phyloP scores from a whole-genome alignment of 805 yeast genomes.

The Yarrowia sp. region DNA sequence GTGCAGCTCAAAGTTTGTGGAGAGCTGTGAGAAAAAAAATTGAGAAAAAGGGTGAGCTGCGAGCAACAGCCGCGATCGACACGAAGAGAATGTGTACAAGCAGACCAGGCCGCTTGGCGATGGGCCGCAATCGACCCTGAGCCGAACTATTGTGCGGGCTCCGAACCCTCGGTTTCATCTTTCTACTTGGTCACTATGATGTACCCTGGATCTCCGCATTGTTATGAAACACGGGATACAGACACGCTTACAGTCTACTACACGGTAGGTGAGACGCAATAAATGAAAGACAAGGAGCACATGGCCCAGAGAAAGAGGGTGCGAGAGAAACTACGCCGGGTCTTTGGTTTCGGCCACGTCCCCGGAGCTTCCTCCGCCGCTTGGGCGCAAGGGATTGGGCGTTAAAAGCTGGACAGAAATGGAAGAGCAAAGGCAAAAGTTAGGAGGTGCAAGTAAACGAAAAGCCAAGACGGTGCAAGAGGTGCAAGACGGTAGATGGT shows the following conservation, averaged over 20 bases:
- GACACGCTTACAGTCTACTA: too few relatives aligned
- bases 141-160: too few relatives aligned
- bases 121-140: not conserved
- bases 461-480: too few relatives aligned
- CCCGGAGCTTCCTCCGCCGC: not conserved
- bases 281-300: too few relatives aligned
- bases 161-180: too few relatives aligned
- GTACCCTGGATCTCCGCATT: too few relatives aligned
- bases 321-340: too few relatives aligned
- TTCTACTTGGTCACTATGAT: too few relatives aligned
- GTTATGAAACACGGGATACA: too few relatives aligned
- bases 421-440: not conserved
- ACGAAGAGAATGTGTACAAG: not conserved
- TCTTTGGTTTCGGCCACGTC: not conserved
- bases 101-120: constrained; percentile 4
- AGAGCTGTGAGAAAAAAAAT: not conserved
- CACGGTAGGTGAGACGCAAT: too few relatives aligned
- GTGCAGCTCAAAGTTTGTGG: not conserved
- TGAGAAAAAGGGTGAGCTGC: not conserved
- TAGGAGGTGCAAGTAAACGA: not conserved
- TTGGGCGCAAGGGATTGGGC: constrained; percentile 15
- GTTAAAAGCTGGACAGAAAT: not conserved
- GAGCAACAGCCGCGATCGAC: constrained; percentile 18
- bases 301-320: not conserved
- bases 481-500: too few relatives aligned